phyloP scores from a whole-genome alignment of 1,284 basidiomycete genomes.

The Rhodotorula sp. region DNA sequence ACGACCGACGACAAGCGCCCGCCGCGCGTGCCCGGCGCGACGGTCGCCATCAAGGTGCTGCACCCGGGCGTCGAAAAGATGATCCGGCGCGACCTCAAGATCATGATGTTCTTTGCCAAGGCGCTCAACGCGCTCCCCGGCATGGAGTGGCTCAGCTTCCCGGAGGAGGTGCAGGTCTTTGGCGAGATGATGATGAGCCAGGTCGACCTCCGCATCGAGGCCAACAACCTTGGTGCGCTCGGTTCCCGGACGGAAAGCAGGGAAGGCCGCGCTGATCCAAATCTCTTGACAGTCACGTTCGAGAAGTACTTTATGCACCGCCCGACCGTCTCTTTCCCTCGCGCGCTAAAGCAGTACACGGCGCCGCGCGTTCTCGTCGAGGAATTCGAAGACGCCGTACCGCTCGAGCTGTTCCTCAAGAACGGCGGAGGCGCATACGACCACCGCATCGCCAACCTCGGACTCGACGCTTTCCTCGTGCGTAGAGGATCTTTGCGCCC shows the following conservation, averaged over 20 bases:
- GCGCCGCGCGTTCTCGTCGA: constrained; percentile 82
- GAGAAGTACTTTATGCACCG: constrained; percentile 77
- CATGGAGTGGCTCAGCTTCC: constrained; percentile 94
- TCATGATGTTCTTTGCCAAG: constrained; percentile 91
- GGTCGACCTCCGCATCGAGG: constrained; percentile 87
- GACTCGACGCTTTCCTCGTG: constrained; percentile 92
- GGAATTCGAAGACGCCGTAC: constrained; percentile 89
- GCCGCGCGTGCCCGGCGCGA: constrained; percentile 69
- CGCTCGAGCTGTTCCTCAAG: constrained; percentile 81
- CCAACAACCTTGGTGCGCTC: constrained; percentile 70
- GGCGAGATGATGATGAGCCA: constrained; percentile 97
- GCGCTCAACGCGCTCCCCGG: constrained; percentile 80
- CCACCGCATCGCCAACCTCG: constrained; percentile 83
- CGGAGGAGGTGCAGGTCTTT: constrained; percentile 93
- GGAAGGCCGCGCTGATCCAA: too few species aligned
- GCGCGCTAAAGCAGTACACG: constrained; percentile 77
- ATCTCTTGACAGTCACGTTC: too few species aligned
- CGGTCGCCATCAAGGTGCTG: constrained; percentile 93
- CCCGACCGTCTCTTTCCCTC: constrained; percentile 83
- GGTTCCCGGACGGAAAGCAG: too few species aligned
- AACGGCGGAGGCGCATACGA: constrained; percentile 92
- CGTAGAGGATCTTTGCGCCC: constrained; percentile 46
- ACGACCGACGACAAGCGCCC: constrained; percentile 40
- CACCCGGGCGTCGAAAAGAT: constrained; percentile 81
- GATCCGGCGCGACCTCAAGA: constrained; percentile 84